These are phyloP conservation scores for Pestalotiopsis sp. DNA, from an alignment of 2,329 filamentous ascomycete species.

Conservation along the genomic window DNA sequence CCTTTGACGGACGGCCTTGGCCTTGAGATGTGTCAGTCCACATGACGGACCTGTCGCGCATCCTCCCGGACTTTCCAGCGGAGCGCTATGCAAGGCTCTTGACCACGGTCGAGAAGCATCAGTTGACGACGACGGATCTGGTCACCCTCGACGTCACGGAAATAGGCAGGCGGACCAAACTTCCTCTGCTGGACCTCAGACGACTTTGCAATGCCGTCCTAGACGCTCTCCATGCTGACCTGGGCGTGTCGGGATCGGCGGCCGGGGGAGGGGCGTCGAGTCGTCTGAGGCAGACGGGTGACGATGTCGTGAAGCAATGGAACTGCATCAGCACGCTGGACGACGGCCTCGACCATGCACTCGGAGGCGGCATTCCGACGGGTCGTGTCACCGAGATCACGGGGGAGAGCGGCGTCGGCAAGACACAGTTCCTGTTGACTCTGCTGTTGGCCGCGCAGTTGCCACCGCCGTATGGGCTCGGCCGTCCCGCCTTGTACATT, in stretches of 20 bases:
- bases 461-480: conserved; percentile 68
- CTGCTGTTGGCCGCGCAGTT: conserved; percentile 85
- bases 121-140: conserved; percentile 79
- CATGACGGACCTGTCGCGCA: conserved; percentile 85
- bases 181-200: conserved; percentile 79
- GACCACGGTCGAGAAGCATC: conserved; percentile 75
- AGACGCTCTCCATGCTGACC: conserved; percentile 64
- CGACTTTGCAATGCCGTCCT: conserved; percentile 69
- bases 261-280: conserved; percentile 5
- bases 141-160: conserved; percentile 80
- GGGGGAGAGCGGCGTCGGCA: conserved; percentile 91
- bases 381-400: conserved; percentile 86
- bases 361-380: conserved; percentile 78
- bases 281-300: conserved; percentile 32
- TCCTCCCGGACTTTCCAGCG: conserved; percentile 78
- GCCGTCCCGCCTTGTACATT: conserved; percentile 82
- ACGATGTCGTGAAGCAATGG: conserved; percentile 42
- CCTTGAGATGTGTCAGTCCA: conserved; percentile 20
- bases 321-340: conserved; percentile 79
- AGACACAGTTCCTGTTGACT: conserved; percentile 89
- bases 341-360: conserved; percentile 62
- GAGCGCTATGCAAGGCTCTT: conserved; percentile 73
- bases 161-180: conserved; percentile 80
- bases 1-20: conserved; percentile 15
- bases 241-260: conserved; percentile 34